These are phyloP conservation scores for Hypoxylon crocopeplum DNA, from an alignment of 495 filamentous ascomycete species.

Conservation along the genomic window DNA sequence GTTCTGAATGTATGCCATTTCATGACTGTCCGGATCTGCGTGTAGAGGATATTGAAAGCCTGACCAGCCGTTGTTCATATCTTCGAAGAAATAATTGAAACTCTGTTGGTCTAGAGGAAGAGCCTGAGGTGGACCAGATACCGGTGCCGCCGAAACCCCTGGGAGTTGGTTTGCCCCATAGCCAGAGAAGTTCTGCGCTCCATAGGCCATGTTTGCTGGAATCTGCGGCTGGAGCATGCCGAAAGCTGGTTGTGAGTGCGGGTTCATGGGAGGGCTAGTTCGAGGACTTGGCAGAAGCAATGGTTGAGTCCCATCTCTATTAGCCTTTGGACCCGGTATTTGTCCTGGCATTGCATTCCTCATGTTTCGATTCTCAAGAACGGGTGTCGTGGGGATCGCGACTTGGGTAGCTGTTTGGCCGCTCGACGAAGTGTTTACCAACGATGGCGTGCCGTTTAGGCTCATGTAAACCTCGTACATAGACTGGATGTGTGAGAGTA, in stretches of 20 bases:
- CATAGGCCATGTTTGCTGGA: not conserved
- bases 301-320: not conserved
- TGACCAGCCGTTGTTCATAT: slow-evolving; percentile 6
- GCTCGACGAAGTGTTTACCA: slow-evolving; percentile 13
- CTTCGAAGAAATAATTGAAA: not conserved
- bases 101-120: not conserved
- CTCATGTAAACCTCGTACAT: slow-evolving; percentile 3
- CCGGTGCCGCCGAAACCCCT: not conserved
- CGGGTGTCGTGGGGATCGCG: slow-evolving; percentile 3
- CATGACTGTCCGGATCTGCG: not conserved
- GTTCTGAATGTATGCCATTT: slow-evolving; percentile 7
- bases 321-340: not conserved
- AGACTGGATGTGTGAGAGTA: slow-evolving; percentile 3
- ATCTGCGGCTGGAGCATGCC: slow-evolving; percentile 3
- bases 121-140: not conserved
- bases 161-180: slow-evolving; percentile 3
- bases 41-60: slow-evolving; percentile 1
- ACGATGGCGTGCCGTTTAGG: slow-evolving; percentile 1
- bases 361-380: not conserved
- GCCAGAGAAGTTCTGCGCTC: not conserved
- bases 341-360: not conserved
- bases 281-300: not conserved
- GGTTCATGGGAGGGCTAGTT: not conserved
- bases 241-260: not conserved
- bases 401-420: slow-evolving; percentile 15